A percentile compares a stretch with the other conserved stretches of the same genome.
Conservation (phyloP, 768 basidiomycete species). For the Omphalotus guepiniiformis region DNA sequence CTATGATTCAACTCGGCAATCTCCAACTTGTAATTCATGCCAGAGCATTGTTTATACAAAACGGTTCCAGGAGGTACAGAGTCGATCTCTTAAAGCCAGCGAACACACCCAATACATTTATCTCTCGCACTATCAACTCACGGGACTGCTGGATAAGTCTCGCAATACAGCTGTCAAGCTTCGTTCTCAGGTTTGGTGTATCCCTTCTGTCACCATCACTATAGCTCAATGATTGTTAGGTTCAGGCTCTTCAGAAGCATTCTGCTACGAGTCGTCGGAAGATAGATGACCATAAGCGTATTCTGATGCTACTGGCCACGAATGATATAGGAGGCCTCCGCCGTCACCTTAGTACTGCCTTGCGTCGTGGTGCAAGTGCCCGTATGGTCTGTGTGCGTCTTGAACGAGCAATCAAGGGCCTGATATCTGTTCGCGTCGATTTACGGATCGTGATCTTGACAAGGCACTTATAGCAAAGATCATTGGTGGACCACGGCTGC, state of each 20-base stretch:
- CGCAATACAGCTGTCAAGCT: too few species aligned
- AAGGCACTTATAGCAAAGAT: constrained; percentile 1
- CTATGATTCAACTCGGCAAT: neutral
- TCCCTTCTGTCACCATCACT: too few species aligned
- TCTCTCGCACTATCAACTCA: neutral
- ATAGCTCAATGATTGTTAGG: too few species aligned
- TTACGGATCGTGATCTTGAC: constrained; percentile 6
- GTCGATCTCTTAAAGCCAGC: neutral
- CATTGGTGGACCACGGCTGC: constrained; percentile 4
- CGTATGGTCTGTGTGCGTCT: neutral
- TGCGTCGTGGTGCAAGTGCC: neutral
- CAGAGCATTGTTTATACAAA: neutral
- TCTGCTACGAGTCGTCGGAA: neutral
- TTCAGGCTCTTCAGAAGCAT: too few species aligned
- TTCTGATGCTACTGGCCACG: constrained; percentile 5
- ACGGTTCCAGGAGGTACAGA: neutral
- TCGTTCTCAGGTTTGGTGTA: too few species aligned
- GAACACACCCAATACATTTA: neutral
- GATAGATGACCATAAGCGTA: constrained; percentile 4
- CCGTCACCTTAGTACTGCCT: neutral
- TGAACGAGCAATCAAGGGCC: neutral
- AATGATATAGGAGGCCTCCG: constrained; percentile 5
- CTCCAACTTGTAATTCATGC: neutral
- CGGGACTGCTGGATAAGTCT: too few species aligned
- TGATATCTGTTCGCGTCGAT: neutral